Percentiles rank a stretch among this genome's conserved stretches.
phyloP scores from a whole-genome alignment of 176 grass and related monocot genomes.

The Bonia amplexicaulis region DNA sequence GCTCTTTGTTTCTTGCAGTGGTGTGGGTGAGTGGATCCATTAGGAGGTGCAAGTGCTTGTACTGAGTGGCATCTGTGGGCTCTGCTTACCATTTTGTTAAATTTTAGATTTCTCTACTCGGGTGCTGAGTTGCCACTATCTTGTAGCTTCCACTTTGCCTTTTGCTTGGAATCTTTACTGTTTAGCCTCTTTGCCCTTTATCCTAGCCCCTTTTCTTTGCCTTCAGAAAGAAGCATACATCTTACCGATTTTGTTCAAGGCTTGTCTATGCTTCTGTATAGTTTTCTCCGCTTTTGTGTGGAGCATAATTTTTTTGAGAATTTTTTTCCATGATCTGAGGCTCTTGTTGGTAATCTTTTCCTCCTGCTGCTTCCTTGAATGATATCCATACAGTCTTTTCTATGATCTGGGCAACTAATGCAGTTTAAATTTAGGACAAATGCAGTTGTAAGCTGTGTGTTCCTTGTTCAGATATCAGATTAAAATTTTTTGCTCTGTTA shows the following conservation, averaged over 20 bases:
- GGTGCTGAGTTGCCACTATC: conserved; percentile 1
- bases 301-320: background rate
- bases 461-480: background rate
- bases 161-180: conserved; percentile 33
- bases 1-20: conserved; percentile 8
- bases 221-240: conserved; percentile 18
- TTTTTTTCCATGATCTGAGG: background rate
- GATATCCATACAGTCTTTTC: background rate
- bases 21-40: conserved; percentile 24
- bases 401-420: background rate
- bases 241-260: conserved; percentile 19
- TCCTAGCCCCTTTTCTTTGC: background rate
- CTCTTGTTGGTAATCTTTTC: background rate
- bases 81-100: conserved; percentile 16
- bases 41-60: conserved; percentile 9
- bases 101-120: conserved; percentile 12
- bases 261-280: background rate
- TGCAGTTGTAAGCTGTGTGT: background rate
- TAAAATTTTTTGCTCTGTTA: background rate
- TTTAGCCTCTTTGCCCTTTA: conserved; percentile 16
- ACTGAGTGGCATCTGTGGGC: conserved; percentile 2
- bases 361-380: background rate
- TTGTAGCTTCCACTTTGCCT: conserved; percentile 2
- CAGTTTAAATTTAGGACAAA: background rate
- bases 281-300: background rate